Evolutionary conservation across 2,329 filamentous ascomycete genomes (phyloP).

Genomic region (Cladosporium sp.): DNA sequence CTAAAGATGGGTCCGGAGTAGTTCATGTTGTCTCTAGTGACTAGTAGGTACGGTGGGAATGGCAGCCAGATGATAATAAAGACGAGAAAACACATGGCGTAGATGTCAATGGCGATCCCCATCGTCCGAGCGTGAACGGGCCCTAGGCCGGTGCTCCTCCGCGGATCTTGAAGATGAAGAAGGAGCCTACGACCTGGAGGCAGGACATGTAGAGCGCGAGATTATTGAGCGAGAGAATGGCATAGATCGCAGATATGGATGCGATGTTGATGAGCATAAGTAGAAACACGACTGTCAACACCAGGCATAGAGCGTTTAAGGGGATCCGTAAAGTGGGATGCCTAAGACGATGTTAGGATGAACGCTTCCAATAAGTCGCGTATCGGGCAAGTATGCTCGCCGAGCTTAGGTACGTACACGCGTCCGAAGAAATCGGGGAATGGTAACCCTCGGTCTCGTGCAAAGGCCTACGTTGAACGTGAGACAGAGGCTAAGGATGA

Average conservation of each 20-base stretch:
- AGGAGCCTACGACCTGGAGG: conserved; percentile 28
- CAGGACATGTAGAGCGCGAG: conserved; percentile 32
- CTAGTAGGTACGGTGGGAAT: conserved; percentile 14
- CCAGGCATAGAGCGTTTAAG: conserved; percentile 34
- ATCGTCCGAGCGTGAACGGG: conserved; percentile 14
- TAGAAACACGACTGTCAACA: conserved; percentile 22
- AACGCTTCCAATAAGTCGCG: no score
- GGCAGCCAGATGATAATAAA: conserved; percentile 30
- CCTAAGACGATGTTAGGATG: no score
- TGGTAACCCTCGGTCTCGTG: background rate
- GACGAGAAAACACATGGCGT: conserved; percentile 35
- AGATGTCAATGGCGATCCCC: conserved; percentile 16
- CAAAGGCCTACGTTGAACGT: conserved; percentile 6
- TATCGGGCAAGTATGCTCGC: no score
- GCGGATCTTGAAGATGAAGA: conserved; percentile 19
- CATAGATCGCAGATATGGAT: conserved; percentile 27
- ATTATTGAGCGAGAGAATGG: conserved; percentile 31
- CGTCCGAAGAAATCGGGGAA: conserved; percentile 9
- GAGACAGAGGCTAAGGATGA: conserved; percentile 1
- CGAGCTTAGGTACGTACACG: no score
- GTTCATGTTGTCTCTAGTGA: conserved; percentile 16
- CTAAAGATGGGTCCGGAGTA: conserved; percentile 15
- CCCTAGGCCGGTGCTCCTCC: background rate
- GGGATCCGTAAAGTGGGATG: conserved; percentile 27
- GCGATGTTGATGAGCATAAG: conserved; percentile 26